Evolutionary conservation across 1,284 basidiomycete species (phyloP).

Genomic region (Farysia itapuensis): DNA sequence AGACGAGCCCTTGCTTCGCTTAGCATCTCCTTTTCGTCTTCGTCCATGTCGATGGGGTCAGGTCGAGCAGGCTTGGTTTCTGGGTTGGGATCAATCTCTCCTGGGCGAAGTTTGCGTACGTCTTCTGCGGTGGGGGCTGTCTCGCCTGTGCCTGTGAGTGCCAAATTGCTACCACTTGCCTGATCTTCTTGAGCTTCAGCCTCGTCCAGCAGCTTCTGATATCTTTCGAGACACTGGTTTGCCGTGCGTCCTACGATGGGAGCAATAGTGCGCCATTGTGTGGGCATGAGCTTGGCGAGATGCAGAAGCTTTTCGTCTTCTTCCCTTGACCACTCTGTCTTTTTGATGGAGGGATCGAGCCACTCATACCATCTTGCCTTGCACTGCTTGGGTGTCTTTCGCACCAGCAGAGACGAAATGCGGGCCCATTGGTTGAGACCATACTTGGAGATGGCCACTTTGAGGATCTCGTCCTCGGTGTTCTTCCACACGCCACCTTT

Average conservation of each 20-base stretch:
- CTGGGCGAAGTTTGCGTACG: slow-evolving; percentile 82
- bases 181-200: slow-evolving; percentile 65
- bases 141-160: slow-evolving; percentile 76
- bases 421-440: slow-evolving; percentile 74
- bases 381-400: slow-evolving; percentile 99
- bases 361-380: slow-evolving; percentile 99
- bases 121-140: slow-evolving; percentile 87
- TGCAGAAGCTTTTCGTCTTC: slow-evolving; percentile 99
- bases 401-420: slow-evolving; percentile 93
- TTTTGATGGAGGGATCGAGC: slow-evolving; percentile 99
- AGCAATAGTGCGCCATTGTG: slow-evolving; percentile 99
- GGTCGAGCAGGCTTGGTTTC: slow-evolving; percentile 97
- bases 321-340: slow-evolving; percentile 80
- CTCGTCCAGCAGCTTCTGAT: slow-evolving; percentile 95
- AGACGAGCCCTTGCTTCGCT: slow-evolving; percentile 96
- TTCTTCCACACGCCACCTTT: slow-evolving; percentile 61
- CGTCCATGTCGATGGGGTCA: slow-evolving; percentile 99
- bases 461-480: slow-evolving; percentile 60
- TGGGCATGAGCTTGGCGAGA: slow-evolving; percentile 97
- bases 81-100: slow-evolving; percentile 98
- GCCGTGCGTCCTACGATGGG: slow-evolving; percentile 99
- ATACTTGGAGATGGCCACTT: slow-evolving; percentile 59
- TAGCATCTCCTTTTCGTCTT: slow-evolving; percentile 99
- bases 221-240: slow-evolving; percentile 95
- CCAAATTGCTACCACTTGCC: slow-evolving; percentile 58